Base-by-base conservation (phyloP, 176 grass and related monocot species). In the Oryza meridionalis region DNA sequence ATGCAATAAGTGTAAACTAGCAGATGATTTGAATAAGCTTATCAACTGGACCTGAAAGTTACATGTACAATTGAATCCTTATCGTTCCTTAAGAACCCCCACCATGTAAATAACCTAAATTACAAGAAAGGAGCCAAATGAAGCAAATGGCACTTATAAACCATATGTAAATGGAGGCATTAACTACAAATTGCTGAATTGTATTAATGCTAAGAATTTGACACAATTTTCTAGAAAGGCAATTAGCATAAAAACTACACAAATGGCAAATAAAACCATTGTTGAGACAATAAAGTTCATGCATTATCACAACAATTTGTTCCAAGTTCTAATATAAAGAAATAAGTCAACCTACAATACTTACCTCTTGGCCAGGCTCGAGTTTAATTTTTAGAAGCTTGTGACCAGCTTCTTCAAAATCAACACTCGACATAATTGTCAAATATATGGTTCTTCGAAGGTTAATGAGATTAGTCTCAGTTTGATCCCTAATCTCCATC, bases 391-490 rank as follows among this genome's bases (percentile, higher is more conserved):
- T 98, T 72, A 98, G 77, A 45, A 98, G 90, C 75, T 98, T 96
- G 79, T 98, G 96, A 24, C 96, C 96, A 83, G 96, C 96, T 92
- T 98, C 96, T 84, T 98, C 96, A 87, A 98, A 98, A 90, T 98
- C 96, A 87, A 98, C 93, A 82, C 96, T 98, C 4, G 96, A 98
- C 91, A 98, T 98, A 40, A 98, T 98, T 51, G 96, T 98, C 35
- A 98, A 87, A 88, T 96, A 98, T 77, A 98, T 96, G 17, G 96
- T 94, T 90, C 96, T 96, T 29, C 96, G 88, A 32, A 98, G 88
- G 70, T 98, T 98, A 46, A 98, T 67, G 15, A 94, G 89, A 85
- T 98, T 98, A 0, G 96, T 98, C 83, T 98, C 96, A 6, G 93
- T 98, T 80, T 87, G 82, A 75, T 98, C 96, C 31, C 92, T 91